phyloP scores from a whole-genome alignment of 371 early-diverging fungal genomes.

The Mortierella sp. region DNA sequence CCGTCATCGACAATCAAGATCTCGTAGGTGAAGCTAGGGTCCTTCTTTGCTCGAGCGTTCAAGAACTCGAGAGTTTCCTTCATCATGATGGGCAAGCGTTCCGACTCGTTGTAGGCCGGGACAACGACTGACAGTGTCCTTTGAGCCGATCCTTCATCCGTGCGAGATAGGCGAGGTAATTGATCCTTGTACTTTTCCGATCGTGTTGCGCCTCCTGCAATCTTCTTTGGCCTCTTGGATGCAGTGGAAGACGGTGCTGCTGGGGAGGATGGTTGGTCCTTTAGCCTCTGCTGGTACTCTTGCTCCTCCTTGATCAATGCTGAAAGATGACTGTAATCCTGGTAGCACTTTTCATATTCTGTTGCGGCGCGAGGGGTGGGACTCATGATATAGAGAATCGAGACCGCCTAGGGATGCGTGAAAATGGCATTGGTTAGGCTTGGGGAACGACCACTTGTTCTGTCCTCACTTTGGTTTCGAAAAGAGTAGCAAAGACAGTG shows the following conservation, averaged over 20 bases:
- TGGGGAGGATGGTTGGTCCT: slow-evolving; percentile 10
- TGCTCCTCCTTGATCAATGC: slow-evolving; percentile 44
- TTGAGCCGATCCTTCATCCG: slow-evolving; percentile 19
- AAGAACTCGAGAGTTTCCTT: slow-evolving; percentile 80
- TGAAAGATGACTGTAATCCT: slow-evolving; percentile 37
- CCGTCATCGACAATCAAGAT: slow-evolving; percentile 94
- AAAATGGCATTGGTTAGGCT: neutral
- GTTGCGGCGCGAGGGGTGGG: slow-evolving; percentile 40
- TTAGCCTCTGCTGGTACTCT: slow-evolving; percentile 25
- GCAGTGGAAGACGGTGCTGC: neutral
- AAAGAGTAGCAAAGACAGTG: neutral
- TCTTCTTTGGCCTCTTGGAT: slow-evolving; percentile 12
- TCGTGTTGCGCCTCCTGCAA: slow-evolving; percentile 32
- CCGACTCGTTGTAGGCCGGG: slow-evolving; percentile 93
- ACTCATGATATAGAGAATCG: slow-evolving; percentile 35
- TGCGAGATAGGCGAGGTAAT: slow-evolving; percentile 25
- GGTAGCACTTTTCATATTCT: slow-evolving; percentile 36
- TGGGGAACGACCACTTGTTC: neutral
- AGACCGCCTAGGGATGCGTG: slow-evolving; percentile 21
- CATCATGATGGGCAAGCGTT: slow-evolving; percentile 86
- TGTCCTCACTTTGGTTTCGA: neutral
- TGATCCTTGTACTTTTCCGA: slow-evolving; percentile 42
- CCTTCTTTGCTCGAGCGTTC: slow-evolving; percentile 50
- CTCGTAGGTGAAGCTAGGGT: slow-evolving; percentile 75
- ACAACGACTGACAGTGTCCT: slow-evolving; percentile 78